phyloP scores from a whole-genome alignment of 768 basidiomycete species.

The Trametes elegans region DNA sequence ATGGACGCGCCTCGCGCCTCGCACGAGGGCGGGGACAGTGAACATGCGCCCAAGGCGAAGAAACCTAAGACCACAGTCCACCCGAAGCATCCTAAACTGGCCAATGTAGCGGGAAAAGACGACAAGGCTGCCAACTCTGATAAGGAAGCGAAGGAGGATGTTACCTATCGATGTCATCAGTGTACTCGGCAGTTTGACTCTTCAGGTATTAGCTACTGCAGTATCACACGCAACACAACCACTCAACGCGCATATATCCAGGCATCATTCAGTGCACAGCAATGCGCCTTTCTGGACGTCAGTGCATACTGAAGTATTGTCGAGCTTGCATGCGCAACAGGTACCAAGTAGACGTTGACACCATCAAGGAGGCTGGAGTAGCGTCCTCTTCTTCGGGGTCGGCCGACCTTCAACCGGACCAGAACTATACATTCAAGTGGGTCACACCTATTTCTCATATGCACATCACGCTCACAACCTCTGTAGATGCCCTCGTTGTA shows the following conservation, averaged over 20 bases:
- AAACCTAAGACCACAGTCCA: constrained; percentile 24
- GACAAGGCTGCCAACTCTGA: constrained; percentile 1
- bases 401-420: constrained; percentile 24
- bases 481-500: constrained; percentile 66
- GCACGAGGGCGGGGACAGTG: background rate
- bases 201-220: constrained; percentile 34
- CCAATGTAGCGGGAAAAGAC: background rate
- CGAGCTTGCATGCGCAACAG: constrained; percentile 63
- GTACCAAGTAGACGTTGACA: constrained; percentile 53
- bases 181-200: constrained; percentile 61
- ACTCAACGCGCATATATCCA: constrained; percentile 17
- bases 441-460: background rate
- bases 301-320: constrained; percentile 63
- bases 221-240: background rate
- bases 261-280: constrained; percentile 40
- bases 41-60: constrained; percentile 17
- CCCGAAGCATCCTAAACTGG: background rate
- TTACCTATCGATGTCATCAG: constrained; percentile 66
- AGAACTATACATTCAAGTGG: constrained; percentile 55
- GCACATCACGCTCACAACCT: background rate
- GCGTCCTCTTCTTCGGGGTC: background rate
- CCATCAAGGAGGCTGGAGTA: constrained; percentile 33
- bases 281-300: constrained; percentile 32
- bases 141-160: constrained; percentile 33
- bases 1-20: constrained; percentile 30